A percentile compares a stretch with the other conserved stretches of the same genome.
Conservation (phyloP, 2,329 filamentous ascomycete genomes). For the Lasiodiplodia theobromae region DNA sequence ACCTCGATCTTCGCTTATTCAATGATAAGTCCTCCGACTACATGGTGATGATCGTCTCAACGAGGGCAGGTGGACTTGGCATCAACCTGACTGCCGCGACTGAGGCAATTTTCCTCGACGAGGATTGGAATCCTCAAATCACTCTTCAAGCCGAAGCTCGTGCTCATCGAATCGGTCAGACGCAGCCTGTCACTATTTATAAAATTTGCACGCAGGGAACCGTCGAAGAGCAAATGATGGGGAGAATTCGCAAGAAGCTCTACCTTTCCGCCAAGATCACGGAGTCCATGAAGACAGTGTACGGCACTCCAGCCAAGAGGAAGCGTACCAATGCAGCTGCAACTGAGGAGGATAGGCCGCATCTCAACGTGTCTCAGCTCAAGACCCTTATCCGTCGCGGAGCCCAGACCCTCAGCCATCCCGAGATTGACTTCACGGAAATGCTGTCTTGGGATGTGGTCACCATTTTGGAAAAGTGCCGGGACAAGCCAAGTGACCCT, state of each 20-base stretch:
- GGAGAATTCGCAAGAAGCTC: slow-evolving; percentile 66
- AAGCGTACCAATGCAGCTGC: slow-evolving; percentile 34
- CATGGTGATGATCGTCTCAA: slow-evolving; percentile 64
- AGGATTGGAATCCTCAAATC: slow-evolving; percentile 63
- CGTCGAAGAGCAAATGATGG: slow-evolving; percentile 66
- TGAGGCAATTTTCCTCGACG: slow-evolving; percentile 64
- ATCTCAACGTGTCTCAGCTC: slow-evolving; percentile 59
- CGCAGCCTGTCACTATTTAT: slow-evolving; percentile 61
- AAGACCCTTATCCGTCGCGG: slow-evolving; percentile 63
- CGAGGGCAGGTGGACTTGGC: slow-evolving; percentile 62
- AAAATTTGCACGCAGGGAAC: slow-evolving; percentile 64
- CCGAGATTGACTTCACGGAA: slow-evolving; percentile 61
- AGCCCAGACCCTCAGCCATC: slow-evolving; percentile 59
- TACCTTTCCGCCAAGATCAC: slow-evolving; percentile 68
- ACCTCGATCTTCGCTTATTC: slow-evolving; percentile 62
- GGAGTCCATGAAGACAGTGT: slow-evolving; percentile 64
- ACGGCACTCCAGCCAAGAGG: slow-evolving; percentile 44
- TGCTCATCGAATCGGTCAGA: slow-evolving; percentile 64
- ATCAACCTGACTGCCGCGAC: slow-evolving; percentile 63
- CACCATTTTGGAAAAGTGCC: slow-evolving; percentile 62
- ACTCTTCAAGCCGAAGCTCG: slow-evolving; percentile 63
- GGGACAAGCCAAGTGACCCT: slow-evolving; percentile 57
- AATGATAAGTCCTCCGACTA: slow-evolving; percentile 55
- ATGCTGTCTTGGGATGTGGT: slow-evolving; percentile 66
- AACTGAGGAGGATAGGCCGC: slow-evolving; percentile 57